Evolutionary conservation across 2,329 filamentous ascomycete genomes (phyloP).

Genomic region (Fusarium palustre): DNA sequence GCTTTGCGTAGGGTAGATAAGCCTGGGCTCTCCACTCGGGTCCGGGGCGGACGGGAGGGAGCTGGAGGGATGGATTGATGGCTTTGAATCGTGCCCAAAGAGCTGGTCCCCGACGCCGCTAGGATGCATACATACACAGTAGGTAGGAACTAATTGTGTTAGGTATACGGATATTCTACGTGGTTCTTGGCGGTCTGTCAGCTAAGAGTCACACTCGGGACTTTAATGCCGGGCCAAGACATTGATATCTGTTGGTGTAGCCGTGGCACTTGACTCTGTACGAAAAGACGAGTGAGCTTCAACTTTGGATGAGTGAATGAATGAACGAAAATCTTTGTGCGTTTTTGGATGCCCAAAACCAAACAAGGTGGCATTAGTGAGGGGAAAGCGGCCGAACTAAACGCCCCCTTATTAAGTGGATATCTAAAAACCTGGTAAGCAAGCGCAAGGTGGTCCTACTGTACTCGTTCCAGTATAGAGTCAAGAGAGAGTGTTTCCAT

Average conservation of each 20-base stretch:
- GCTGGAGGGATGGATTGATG: neutral
- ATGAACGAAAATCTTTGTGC: constrained; percentile 15
- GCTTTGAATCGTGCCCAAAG: constrained; percentile 25
- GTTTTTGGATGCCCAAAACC: constrained; percentile 36
- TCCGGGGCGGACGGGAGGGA: constrained; percentile 23
- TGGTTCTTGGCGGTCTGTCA: constrained; percentile 18
- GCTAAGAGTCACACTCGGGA: constrained; percentile 36
- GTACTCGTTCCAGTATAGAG: constrained; percentile 28
- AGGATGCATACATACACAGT: constrained; percentile 1
- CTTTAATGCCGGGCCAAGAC: constrained; percentile 37
- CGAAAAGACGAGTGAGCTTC: constrained; percentile 2
- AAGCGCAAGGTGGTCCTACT: constrained; percentile 29
- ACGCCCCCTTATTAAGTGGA: constrained; percentile 42
- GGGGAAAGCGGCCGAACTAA: constrained; percentile 36
- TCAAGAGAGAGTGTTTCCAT: constrained; percentile 37
- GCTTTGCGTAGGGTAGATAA: constrained; percentile 9
- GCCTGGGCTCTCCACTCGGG: constrained; percentile 8
- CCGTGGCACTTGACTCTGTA: neutral
- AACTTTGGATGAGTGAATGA: constrained; percentile 10
- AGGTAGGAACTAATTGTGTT: neutral
- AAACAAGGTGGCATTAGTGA: constrained; percentile 49
- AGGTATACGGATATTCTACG: constrained; percentile 1
- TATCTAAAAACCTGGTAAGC: constrained; percentile 28
- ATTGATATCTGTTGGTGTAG: constrained; percentile 7
- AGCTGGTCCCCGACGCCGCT: constrained; percentile 24